Evolutionary conservation across 805 yeast genomes (phyloP).

Genomic region (Candida adriatica): DNA sequence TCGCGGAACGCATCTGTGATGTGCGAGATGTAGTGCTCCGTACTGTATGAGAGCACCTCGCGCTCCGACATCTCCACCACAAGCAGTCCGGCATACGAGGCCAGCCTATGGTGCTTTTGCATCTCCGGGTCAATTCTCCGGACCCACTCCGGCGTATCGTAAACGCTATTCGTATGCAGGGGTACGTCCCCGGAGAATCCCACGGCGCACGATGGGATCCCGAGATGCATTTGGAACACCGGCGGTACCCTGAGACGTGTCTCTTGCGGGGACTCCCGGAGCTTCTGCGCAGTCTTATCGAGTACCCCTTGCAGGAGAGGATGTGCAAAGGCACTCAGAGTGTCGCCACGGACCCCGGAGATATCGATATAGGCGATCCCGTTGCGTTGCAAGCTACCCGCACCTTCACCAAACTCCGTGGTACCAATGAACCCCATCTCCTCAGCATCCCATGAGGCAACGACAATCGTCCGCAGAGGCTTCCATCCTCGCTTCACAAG

Average conservation of each 20-base stretch:
- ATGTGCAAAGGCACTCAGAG: slow-evolving; percentile 41
- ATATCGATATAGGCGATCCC: slow-evolving; percentile 51
- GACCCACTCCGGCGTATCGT: slow-evolving; percentile 54
- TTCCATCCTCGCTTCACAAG: slow-evolving; percentile 52
- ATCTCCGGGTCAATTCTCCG: slow-evolving; percentile 46
- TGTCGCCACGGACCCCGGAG: slow-evolving; percentile 46
- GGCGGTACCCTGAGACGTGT: too few relatives aligned
- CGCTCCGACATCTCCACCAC: slow-evolving; percentile 47
- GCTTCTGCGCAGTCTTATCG: slow-evolving; percentile 2
- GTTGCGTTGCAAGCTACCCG: slow-evolving; percentile 35
- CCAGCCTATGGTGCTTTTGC: slow-evolving; percentile 45
- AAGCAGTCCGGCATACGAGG: slow-evolving; percentile 54
- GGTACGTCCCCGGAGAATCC: slow-evolving; percentile 27
- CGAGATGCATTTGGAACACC: slow-evolving; percentile 59
- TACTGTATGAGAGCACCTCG: slow-evolving; percentile 46
- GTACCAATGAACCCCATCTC: slow-evolving; percentile 70
- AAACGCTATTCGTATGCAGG: slow-evolving; percentile 40
- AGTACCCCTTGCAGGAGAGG: slow-evolving; percentile 45
- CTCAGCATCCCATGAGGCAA: slow-evolving; percentile 81
- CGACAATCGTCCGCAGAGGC: slow-evolving; percentile 61
- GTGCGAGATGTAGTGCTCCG: slow-evolving; percentile 39
- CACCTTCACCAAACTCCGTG: slow-evolving; percentile 67
- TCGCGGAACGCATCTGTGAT: slow-evolving; percentile 32
- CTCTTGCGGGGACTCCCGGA: slow-evolving; percentile 19
- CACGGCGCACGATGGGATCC: slow-evolving; percentile 54